Conservation (phyloP, 2,329 filamentous ascomycete species). For the Didymella keratinophila region DNA sequence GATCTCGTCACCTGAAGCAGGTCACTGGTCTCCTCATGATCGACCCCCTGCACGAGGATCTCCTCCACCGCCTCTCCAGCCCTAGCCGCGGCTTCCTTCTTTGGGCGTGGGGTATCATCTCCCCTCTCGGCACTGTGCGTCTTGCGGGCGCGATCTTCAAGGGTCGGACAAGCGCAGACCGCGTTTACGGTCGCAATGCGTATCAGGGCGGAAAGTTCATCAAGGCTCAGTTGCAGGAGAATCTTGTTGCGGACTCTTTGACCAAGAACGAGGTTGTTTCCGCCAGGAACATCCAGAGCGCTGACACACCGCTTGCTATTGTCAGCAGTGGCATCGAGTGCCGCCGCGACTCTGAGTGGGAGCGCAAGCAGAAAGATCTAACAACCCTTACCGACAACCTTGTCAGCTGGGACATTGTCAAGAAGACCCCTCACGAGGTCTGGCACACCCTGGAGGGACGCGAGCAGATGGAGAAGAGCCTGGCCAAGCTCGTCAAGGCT, state of each 20-base stretch:
- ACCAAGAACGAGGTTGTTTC: conserved; percentile 82
- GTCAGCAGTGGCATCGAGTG: conserved; percentile 82
- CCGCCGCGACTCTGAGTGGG: conserved; percentile 74
- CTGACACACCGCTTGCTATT: conserved; percentile 77
- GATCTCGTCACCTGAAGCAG: conserved; percentile 77
- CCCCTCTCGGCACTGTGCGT: conserved; percentile 84
- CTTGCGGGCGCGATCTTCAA: conserved; percentile 82
- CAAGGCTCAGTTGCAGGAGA: conserved; percentile 92
- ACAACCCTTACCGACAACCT: conserved; percentile 81
- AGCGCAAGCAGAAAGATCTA: conserved; percentile 83
- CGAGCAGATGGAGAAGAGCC: conserved; percentile 77
- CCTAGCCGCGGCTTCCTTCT: conserved; percentile 79
- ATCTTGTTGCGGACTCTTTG: conserved; percentile 82
- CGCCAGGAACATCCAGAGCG: conserved; percentile 79
- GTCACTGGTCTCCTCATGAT: conserved; percentile 83
- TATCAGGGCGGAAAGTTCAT: conserved; percentile 84
- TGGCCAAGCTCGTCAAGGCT: conserved; percentile 70
- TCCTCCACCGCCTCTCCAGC: conserved; percentile 72
- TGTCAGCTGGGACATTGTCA: conserved; percentile 84
- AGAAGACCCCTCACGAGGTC: conserved; percentile 83
- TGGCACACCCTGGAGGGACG: conserved; percentile 81
- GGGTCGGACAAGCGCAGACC: conserved; percentile 80
- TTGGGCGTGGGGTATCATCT: conserved; percentile 86
- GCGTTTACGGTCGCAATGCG: conserved; percentile 80
- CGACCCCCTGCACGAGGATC: conserved; percentile 88